Evolutionary conservation across 441 rosid species (phyloP), one percentile per base, ranked within the genome.

Genomic region (Eutrema salsugineum): DNA sequence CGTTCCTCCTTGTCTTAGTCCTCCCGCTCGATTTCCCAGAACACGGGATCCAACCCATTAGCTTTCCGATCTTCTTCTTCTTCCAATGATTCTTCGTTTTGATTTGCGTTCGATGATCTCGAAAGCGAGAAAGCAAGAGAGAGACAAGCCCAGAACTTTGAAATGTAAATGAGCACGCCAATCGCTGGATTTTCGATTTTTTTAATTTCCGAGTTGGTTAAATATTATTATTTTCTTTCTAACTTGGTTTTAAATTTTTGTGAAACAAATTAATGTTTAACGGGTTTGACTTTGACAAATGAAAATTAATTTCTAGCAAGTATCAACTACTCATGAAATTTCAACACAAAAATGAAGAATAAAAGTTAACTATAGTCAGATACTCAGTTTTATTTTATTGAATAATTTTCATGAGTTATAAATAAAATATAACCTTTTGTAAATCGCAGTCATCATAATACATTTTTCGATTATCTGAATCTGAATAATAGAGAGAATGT

Each of bases 41-140:
- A 73, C 97, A 93, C 10, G 95, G 92, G 66, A 90, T 80, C 98
- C 97, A 88, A 49, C 89, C 82, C 98, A 90, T 88, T 71, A 58
- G 58, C 73, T 56, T 67, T 63, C 67, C 38, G 51, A 51, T 60
- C 57, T 63, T 50, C 63, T 19, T 68, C 56, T 8, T 61, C 63
- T 24, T 14, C 16, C n/a, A 27, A 42, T 59, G 57, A 59, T 57
- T 63, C 71, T 63, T 63, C 38, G 9, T 36, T 40, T 49, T 60
- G 60, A 61, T 47, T 47, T 69, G 42, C 19, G 44, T 65, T 57
- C 66, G 73, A 59, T 59, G 58, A 70, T 65, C 79, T 77, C 68
- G 39, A 70, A 76, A 60, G 63, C 61, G 14, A 69, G 48, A 66
- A 36, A 61, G 19, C 12, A 7, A 22, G 24, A 42, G 36, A 50